A percentile compares a stretch with the other conserved stretches of the same genome.
These are phyloP conservation scores for Elymus sibiricus DNA, from an alignment of 176 grass and related monocot species.

Conservation along the genomic window DNA sequence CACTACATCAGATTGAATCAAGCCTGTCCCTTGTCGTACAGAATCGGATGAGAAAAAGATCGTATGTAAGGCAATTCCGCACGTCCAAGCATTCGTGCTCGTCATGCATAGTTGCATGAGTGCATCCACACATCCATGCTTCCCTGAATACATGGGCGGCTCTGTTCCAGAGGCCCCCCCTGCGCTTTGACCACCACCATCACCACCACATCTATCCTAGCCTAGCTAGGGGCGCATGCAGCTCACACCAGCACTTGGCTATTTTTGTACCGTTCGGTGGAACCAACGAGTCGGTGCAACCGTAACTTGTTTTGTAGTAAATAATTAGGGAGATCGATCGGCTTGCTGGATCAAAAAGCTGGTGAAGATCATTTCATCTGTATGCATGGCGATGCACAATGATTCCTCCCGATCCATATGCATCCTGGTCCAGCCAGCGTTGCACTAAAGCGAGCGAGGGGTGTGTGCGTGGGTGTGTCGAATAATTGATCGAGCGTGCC, in stretches of 20 bases:
- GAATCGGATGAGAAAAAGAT: too few species aligned
- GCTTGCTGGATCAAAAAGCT: background rate
- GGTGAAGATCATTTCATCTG: background rate
- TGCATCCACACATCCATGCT: background rate
- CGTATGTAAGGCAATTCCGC: too few species aligned
- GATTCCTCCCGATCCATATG: background rate
- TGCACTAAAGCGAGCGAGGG: background rate
- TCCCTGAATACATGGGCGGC: background rate
- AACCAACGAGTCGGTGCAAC: background rate
- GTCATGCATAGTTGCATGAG: background rate
- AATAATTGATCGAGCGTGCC: background rate
- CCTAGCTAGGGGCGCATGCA: background rate
- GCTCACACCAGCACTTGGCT: background rate
- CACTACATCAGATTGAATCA: too few species aligned
- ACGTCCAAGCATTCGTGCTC: conserved; percentile 7
- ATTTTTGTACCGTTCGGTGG: background rate
- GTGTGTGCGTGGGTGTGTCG: background rate
- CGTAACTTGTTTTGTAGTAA: background rate
- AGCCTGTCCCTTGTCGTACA: too few species aligned
- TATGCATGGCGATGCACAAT: background rate
- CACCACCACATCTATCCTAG: background rate
- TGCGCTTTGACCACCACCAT: conserved; percentile 10
- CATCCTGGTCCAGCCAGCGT: background rate
- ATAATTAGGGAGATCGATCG: background rate
- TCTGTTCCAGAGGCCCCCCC: conserved; percentile 34